Conservation (phyloP, 2,329 filamentous ascomycete genomes). For the Neoscytalidium dimidiatum region DNA sequence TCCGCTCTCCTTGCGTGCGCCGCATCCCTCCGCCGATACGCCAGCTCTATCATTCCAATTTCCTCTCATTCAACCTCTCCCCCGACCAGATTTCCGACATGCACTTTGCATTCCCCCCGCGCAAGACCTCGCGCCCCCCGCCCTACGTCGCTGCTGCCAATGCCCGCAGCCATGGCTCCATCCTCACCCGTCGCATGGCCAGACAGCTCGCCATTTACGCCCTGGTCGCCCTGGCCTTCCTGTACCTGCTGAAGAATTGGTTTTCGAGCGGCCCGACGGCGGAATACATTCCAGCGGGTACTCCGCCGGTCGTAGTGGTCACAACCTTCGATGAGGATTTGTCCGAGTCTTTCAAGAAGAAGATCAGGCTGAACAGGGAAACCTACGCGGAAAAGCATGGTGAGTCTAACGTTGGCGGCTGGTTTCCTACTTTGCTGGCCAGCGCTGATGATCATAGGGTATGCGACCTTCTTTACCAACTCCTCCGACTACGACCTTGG, state of each 20-base stretch:
- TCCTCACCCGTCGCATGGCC: conserved; percentile 61
- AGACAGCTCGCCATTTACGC: conserved; percentile 58
- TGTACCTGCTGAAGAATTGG: conserved; percentile 60
- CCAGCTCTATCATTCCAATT: conserved; percentile 1
- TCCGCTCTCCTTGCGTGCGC: conserved; percentile 17
- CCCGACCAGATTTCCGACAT: conserved; percentile 49
- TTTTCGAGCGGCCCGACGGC: conserved; percentile 27
- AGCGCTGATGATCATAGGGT: no score
- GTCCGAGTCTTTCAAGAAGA: conserved; percentile 67
- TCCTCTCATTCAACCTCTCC: background rate
- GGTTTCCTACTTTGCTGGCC: no score
- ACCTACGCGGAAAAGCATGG: conserved; percentile 86
- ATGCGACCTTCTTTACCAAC: conserved; percentile 79
- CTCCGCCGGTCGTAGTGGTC: conserved; percentile 69
- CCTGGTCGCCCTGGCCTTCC: conserved; percentile 56
- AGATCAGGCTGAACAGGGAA: conserved; percentile 78
- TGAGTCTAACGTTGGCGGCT: conserved; percentile 46
- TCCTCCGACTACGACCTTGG: conserved; percentile 73
- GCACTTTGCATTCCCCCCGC: conserved; percentile 88
- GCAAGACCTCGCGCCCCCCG: conserved; percentile 77
- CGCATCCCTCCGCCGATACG: background rate
- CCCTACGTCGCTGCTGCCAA: conserved; percentile 58
- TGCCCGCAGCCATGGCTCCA: conserved; percentile 57
- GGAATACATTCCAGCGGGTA: conserved; percentile 7
- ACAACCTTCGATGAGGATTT: conserved; percentile 76